phyloP scores from a whole-genome alignment of 352 stramenopile genomes.

The Aphanomyces stellatus region DNA sequence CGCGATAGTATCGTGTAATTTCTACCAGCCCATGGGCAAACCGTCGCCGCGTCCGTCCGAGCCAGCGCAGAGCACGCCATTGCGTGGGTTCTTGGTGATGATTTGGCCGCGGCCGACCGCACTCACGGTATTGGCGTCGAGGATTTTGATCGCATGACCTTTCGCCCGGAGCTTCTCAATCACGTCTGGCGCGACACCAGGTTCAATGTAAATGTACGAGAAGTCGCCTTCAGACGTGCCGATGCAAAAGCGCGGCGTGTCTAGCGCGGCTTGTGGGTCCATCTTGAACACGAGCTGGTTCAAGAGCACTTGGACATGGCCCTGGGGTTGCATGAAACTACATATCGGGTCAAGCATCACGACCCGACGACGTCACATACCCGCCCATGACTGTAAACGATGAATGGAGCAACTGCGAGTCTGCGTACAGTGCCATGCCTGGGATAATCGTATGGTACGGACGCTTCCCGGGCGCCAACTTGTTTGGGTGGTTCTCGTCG shows the following conservation, averaged over 20 bases:
- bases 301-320: slow-evolving; percentile 92
- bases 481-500: slow-evolving; percentile 86
- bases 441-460: slow-evolving; percentile 99
- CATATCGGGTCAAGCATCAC: slow-evolving; percentile 14
- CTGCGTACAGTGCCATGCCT: slow-evolving; percentile 82
- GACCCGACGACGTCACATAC: neutral
- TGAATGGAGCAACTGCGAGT: slow-evolving; percentile 85
- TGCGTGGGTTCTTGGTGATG: slow-evolving; percentile 66
- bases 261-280: slow-evolving; percentile 87
- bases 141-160: slow-evolving; percentile 65
- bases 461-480: slow-evolving; percentile 82
- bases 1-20: neutral
- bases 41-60: slow-evolving; percentile 93
- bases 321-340: slow-evolving; percentile 96
- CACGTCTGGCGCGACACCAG: slow-evolving; percentile 52
- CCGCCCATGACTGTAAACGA: slow-evolving; percentile 85
- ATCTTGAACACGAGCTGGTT: slow-evolving; percentile 79
- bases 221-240: slow-evolving; percentile 56
- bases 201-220: slow-evolving; percentile 48
- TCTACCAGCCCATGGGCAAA: slow-evolving; percentile 80
- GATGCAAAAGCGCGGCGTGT: slow-evolving; percentile 93
- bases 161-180: slow-evolving; percentile 54
- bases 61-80: slow-evolving; percentile 89
- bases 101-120: slow-evolving; percentile 80
- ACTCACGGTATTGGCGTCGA: slow-evolving; percentile 27